These are phyloP conservation scores for Termitomyces sp. DNA, from an alignment of 768 basidiomycete species.

Conservation along the genomic window DNA sequence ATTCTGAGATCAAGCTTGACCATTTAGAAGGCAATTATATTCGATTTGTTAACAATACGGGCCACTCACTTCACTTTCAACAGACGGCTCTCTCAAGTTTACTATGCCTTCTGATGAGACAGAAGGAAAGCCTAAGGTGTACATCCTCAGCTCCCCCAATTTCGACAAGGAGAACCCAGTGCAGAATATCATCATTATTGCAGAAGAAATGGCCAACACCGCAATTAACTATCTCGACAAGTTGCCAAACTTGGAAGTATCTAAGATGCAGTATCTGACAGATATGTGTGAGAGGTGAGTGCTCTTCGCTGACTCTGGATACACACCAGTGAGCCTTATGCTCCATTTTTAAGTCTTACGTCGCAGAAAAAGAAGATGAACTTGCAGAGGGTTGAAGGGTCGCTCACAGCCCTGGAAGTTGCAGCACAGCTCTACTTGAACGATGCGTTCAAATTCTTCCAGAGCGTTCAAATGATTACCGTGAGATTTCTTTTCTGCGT, in stretches of 20 bases:
- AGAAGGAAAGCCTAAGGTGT: background rate
- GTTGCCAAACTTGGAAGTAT: background rate
- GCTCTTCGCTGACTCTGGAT: background rate
- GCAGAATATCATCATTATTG: background rate
- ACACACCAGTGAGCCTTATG: background rate
- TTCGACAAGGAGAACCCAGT: background rate
- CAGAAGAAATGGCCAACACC: background rate
- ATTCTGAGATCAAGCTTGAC: background rate
- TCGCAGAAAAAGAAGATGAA: background rate
- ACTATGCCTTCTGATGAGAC: background rate
- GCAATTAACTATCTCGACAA: background rate
- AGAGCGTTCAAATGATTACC: background rate
- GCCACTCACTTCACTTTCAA: background rate
- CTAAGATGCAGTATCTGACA: background rate
- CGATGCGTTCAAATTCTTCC: background rate
- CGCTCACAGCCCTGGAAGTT: background rate
- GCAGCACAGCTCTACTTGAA: background rate
- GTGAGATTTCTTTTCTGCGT: background rate
- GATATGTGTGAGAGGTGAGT: background rate
- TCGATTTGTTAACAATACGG: background rate
- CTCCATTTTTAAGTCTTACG: background rate
- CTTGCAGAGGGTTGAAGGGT: background rate
- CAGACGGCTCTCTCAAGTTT: conserved; percentile 1
- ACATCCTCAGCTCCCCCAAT: background rate
- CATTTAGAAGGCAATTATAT: background rate